Evolutionary conservation across 1,139 yeast genomes (phyloP).

Genomic region (Pichia sp.): DNA sequence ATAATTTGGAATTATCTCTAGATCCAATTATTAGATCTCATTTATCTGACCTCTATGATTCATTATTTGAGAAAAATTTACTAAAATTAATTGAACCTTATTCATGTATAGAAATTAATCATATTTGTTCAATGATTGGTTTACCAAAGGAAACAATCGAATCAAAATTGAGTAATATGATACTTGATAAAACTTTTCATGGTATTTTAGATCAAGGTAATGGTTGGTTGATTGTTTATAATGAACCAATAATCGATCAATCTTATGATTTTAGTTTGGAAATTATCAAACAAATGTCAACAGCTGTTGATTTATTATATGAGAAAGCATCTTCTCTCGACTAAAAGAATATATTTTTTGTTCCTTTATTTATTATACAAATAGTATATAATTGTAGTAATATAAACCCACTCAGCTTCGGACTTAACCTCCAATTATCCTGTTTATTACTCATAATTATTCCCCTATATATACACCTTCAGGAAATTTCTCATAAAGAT

Average conservation of each 20-base stretch:
- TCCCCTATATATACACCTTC: constrained; percentile 32
- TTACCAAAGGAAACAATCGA: constrained; percentile 85
- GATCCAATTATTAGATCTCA: constrained; percentile 90
- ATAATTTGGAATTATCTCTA: constrained; percentile 67
- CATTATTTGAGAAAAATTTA: constrained; percentile 84
- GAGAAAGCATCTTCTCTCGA: constrained; percentile 71
- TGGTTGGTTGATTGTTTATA: constrained; percentile 92
- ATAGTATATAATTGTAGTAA: no score
- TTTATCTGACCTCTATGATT: constrained; percentile 87
- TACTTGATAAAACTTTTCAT: constrained; percentile 83
- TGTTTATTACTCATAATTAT: not conserved
- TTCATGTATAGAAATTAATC: constrained; percentile 86
- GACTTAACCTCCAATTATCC: no score
- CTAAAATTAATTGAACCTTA: constrained; percentile 94
- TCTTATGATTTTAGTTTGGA: constrained; percentile 85
- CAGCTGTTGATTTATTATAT: constrained; percentile 82
- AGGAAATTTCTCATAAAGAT: constrained; percentile 21
- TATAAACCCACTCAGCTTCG: no score
- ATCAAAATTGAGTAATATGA: constrained; percentile 94
- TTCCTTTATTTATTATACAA: not conserved
- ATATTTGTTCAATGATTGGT: constrained; percentile 82
- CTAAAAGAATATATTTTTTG: constrained; percentile 7
- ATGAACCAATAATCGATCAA: constrained; percentile 82
- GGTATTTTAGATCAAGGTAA: constrained; percentile 98
- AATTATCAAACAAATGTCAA: constrained; percentile 78